A percentile compares a stretch with the other conserved stretches of the same genome.
Conservation (phyloP, 1,284 basidiomycete species). For the Ganoderma leucocontextum region DNA sequence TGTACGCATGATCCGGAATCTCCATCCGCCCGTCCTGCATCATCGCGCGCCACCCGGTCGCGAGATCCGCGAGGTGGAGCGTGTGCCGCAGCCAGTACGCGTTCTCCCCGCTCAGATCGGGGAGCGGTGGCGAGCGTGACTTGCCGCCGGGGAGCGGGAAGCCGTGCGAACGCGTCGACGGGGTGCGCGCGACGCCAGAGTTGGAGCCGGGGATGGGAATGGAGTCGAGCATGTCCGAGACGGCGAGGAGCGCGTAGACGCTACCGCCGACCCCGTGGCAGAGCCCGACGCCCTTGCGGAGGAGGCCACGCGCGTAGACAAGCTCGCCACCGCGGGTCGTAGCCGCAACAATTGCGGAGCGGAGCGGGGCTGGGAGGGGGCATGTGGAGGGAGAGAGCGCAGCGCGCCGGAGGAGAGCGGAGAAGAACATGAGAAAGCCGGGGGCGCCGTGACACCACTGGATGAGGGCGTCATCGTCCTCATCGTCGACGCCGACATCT, state of each 20-base stretch:
- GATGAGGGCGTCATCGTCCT: slow-evolving; percentile 47
- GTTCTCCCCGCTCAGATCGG: slow-evolving; percentile 7
- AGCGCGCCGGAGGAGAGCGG: slow-evolving; percentile 45
- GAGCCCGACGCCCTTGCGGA: slow-evolving; percentile 62
- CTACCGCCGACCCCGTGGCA: slow-evolving; percentile 65
- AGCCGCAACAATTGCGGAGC: slow-evolving; percentile 41
- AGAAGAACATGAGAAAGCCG: slow-evolving; percentile 56
- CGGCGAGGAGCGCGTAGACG: slow-evolving; percentile 58
- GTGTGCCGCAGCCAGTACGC: slow-evolving; percentile 46
- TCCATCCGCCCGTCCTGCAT: slow-evolving; percentile 51
- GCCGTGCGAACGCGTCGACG: slow-evolving; percentile 5
- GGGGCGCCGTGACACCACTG: slow-evolving; percentile 71
- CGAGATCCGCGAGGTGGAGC: slow-evolving; percentile 55
- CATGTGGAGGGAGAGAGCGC: slow-evolving; percentile 27
- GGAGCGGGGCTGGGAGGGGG: slow-evolving; percentile 33
- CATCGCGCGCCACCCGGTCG: slow-evolving; percentile 45
- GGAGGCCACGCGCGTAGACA: slow-evolving; percentile 56
- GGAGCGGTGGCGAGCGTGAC: slow-evolving; percentile 1
- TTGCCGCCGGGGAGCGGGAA: slow-evolving; percentile 4
- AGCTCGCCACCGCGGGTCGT: slow-evolving; percentile 49
- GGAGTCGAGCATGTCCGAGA: slow-evolving; percentile 43
- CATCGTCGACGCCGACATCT: slow-evolving; percentile 26
- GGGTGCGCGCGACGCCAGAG: slow-evolving; percentile 1
- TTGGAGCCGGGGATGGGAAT: slow-evolving; percentile 3
- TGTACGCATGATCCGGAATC: slow-evolving; percentile 58